Evolutionary conservation across 805 yeast species (phyloP).

Genomic region (Blastobotrys peoriensis): DNA sequence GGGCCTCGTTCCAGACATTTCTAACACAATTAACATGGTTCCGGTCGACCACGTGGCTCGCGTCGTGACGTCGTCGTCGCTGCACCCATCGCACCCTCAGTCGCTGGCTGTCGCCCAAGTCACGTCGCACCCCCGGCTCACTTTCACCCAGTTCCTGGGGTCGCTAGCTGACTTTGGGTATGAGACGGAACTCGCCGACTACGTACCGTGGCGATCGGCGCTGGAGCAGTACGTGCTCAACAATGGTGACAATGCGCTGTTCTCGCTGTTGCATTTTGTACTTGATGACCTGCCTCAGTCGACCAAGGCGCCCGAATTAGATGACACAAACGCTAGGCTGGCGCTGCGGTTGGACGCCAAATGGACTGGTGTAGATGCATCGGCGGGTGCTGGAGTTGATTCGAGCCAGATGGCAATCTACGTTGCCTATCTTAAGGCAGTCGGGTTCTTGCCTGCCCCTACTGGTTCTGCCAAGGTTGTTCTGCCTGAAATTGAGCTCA

Average conservation of each 20-base stretch:
- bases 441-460: slow-evolving; percentile 75
- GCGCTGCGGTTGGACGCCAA: slow-evolving; percentile 55
- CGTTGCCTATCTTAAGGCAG: slow-evolving; percentile 69
- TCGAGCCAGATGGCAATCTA: slow-evolving; percentile 62
- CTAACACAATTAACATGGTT: slow-evolving; percentile 88
- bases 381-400: slow-evolving; percentile 73
- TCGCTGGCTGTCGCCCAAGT: slow-evolving; percentile 79
- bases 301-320: slow-evolving; percentile 93
- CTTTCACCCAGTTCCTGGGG: slow-evolving; percentile 68
- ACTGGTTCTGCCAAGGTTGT: slow-evolving; percentile 11
- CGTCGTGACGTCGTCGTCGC: slow-evolving; percentile 74
- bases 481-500: slow-evolving; percentile 54
- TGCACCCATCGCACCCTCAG: slow-evolving; percentile 57
- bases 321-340: slow-evolving; percentile 74
- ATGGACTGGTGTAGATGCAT: slow-evolving; percentile 61
- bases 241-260: slow-evolving; percentile 77
- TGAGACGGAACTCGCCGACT: slow-evolving; percentile 52
- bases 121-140: slow-evolving; percentile 93
- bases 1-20: slow-evolving; percentile 77
- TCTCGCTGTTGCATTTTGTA: slow-evolving; percentile 90
- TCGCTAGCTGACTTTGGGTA: slow-evolving; percentile 69
- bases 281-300: slow-evolving; percentile 85
- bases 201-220: slow-evolving; percentile 69
- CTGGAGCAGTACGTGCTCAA: slow-evolving; percentile 75
- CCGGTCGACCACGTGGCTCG: slow-evolving; percentile 98